Evolutionary conservation across 139 green algal species (phyloP), one percentile per base, ranked within the genome.

Genomic region (Closterium sp.): DNA sequence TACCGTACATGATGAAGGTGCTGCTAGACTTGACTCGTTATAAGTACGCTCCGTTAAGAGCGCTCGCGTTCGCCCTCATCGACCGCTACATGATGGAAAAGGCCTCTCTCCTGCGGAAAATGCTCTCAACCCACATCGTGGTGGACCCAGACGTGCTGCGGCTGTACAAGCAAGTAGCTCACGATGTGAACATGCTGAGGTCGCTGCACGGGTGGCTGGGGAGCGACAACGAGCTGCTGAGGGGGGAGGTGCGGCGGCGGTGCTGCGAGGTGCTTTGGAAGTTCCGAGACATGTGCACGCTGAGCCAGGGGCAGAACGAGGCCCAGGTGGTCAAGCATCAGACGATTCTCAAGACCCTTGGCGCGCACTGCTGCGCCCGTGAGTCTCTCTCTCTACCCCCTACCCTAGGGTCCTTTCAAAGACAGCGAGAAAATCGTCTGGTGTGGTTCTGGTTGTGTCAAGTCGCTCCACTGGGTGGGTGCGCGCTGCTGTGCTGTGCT

Each of bases 41-140:
- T 33, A 43, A 88, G 85, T 43, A 88, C 85, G 33, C 85, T 36
- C 33, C 85, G 4, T 33, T 88, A 30, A 32, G 33, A n/a, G 85
- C 85, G 33, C 33, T 43, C 85, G 85, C 85, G 8, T 88, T 88
- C 32, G 33, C 33, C 5, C 85, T 88, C 12, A 36, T 88, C 33
- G 85, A 88, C 33, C 85, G 85, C 32, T 43, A 88, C 85, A 88
- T 88, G 85, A 88, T 43, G 85, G 33, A 88, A 33, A 36, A 43
- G 85, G 85, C 85, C 2, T 88, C 85, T 0, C 85, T 88, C 31
- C 33, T 88, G 85, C 85, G 85, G 4, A n/a, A n/a, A n/a, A 64
- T 88, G 85, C 85, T 64, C 12, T 31, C n/a, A 1, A 43, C 33
- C 28, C 32, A 88, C 85, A 43, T 88, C 1, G 32, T 88, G 12